Evolutionary conservation across 2,329 filamentous ascomycete species (phyloP).

Genomic region (Stachybotrys chartarum): DNA sequence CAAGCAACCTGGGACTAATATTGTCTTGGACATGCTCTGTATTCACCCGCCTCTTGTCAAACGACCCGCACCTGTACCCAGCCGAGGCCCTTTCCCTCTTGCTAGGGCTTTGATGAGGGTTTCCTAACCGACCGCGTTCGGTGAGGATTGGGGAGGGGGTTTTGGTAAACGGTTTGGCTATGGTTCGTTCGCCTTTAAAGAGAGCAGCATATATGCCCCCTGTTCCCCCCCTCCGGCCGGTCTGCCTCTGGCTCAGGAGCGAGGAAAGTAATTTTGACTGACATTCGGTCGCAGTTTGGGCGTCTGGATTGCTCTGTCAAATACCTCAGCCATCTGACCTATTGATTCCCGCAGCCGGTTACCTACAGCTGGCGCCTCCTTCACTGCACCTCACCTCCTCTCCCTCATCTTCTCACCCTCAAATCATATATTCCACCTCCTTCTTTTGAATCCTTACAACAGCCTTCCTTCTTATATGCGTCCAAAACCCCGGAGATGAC

Average conservation of each 20-base stretch:
- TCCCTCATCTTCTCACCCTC: background rate
- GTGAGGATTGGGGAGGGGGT: slow-evolving; percentile 17
- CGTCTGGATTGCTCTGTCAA: background rate
- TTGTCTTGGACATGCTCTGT: background rate
- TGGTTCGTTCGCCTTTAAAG: background rate
- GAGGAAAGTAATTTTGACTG: too few species aligned
- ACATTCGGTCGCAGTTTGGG: background rate
- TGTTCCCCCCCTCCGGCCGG: background rate
- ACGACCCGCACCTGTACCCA: background rate
- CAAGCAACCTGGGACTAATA: background rate
- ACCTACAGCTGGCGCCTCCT: background rate
- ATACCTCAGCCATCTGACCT: background rate
- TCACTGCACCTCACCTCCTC: background rate
- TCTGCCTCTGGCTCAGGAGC: too few species aligned
- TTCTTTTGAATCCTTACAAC: background rate
- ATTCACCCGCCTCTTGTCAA: background rate
- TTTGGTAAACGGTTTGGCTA: background rate
- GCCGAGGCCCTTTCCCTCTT: background rate
- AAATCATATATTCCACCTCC: background rate
- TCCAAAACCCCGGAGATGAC: slow-evolving; percentile 10
- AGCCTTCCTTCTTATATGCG: background rate
- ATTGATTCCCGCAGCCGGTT: background rate
- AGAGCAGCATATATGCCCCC: too few species aligned
- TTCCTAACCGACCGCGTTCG: background rate
- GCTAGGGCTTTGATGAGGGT: background rate